These are phyloP conservation scores for Stemphylium beticola DNA, from an alignment of 2,329 filamentous ascomycete genomes.

Conservation along the genomic window DNA sequence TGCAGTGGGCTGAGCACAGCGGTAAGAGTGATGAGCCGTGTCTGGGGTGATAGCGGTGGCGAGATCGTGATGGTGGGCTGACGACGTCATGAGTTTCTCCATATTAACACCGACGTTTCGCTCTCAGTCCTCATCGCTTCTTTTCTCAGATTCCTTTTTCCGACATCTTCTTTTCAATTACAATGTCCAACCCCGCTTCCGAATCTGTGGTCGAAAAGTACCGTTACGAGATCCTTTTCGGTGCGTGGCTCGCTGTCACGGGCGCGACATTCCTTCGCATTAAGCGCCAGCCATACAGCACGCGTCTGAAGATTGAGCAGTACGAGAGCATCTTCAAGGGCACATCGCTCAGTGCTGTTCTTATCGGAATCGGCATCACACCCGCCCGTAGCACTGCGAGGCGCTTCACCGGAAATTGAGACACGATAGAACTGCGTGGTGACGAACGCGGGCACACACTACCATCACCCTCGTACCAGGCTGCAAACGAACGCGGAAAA, in stretches of 20 bases:
- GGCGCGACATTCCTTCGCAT: constrained; percentile 44
- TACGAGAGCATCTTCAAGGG: constrained; percentile 50
- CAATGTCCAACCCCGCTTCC: constrained; percentile 21
- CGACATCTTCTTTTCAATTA: background rate
- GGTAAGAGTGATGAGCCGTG: background rate
- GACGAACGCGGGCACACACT: too few species aligned
- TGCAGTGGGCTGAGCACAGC: background rate
- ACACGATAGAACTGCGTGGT: background rate
- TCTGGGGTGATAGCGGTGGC: constrained; percentile 12
- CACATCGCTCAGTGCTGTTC: constrained; percentile 37
- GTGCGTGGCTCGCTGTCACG: constrained; percentile 36
- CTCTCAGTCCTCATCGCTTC: background rate
- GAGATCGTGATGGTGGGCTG: constrained; percentile 13
- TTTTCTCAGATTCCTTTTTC: background rate
- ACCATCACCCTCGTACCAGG: background rate
- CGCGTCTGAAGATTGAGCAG: constrained; percentile 43
- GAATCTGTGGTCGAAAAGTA: constrained; percentile 33
- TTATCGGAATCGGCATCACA: constrained; percentile 33
- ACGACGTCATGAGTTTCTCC: constrained; percentile 14
- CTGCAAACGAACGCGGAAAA: background rate
- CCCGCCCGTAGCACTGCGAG: constrained; percentile 27
- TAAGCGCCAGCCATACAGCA: constrained; percentile 42
- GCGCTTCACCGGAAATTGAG: constrained; percentile 20
- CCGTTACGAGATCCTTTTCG: constrained; percentile 40
- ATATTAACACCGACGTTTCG: constrained; percentile 2